Conservation (phyloP, 192 early-diverging fungal genomes). For the Rhizophagus prolifer region DNA sequence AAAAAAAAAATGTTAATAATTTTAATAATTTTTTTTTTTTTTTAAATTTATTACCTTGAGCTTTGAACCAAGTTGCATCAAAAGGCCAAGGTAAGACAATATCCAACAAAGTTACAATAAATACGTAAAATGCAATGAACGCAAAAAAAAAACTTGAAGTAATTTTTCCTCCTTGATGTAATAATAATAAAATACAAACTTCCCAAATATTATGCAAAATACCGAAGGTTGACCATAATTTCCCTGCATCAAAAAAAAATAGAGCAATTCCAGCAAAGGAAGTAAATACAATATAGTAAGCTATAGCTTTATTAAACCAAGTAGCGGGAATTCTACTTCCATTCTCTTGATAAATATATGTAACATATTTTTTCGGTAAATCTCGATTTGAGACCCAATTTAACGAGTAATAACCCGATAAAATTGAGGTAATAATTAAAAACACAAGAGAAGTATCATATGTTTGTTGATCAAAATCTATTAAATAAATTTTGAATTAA, state of each 20-base stretch:
- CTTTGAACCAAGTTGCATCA: constrained; percentile 42
- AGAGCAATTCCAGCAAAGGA: constrained; percentile 13
- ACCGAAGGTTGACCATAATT: constrained; percentile 31
- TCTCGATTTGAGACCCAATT: not conserved
- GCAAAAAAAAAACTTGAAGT: not conserved
- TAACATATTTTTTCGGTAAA: constrained; percentile 13
- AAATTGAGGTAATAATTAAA: constrained; percentile 1
- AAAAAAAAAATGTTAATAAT: not conserved
- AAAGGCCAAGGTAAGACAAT: constrained; percentile 36
- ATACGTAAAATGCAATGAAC: constrained; percentile 12
- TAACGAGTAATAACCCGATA: not conserved
- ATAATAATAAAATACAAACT: constrained; percentile 22
- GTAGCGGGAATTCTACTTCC: constrained; percentile 22
- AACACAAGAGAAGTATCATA: not conserved
- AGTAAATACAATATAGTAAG: constrained; percentile 19
- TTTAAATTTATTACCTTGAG: constrained; percentile 30
- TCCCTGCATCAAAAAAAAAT: constrained; percentile 27
- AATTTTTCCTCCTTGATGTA: constrained; percentile 18
- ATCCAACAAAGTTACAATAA: constrained; percentile 16
- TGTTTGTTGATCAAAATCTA: constrained; percentile 19
- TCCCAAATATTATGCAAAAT: constrained; percentile 35
- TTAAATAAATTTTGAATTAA: not conserved
- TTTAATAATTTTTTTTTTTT: not conserved
- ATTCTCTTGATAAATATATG: constrained; percentile 21
- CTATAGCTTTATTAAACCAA: constrained; percentile 33